Base-by-base conservation (phyloP, 2,329 filamentous ascomycete genomes). In the Malbranchea cinnamomea region DNA sequence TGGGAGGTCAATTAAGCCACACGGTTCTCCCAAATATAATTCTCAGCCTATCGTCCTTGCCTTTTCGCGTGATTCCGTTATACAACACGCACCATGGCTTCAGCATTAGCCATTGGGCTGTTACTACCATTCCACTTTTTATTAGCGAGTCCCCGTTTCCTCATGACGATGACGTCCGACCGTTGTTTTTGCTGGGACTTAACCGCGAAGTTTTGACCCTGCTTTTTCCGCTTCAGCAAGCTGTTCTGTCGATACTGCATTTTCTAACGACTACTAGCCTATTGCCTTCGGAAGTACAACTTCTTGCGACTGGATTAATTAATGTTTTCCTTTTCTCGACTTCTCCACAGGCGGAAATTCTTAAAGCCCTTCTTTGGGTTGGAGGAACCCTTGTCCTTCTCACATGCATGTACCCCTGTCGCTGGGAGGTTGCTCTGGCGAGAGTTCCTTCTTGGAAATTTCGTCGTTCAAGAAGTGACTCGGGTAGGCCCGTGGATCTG, bases 371-470 rank as follows among this genome's bases (percentile, higher is more conserved):
- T 31, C 63, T 94, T 33, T 93, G 81, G 80, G 63, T 75, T 25
- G 76, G 87, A n/a, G 84, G 85, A 1, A 53, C 94, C 17, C 67
- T 71, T 26, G 53, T 92, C 10, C 71, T 93, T 31, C 57, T 87
- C 3, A 59, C 71, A 4, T 91, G 83, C 47, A 71, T 72, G 17
- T 67, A 74, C 17, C 70, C 89, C 8, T 70, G 95, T 20, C 68
- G 67, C 43, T 91, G 82, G 79, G 84, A 81, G 26, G 78, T 95
- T 31, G 69, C 77, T 15, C 60, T 98, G 37, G 85, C 87, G 29
- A 69, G 87, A 34, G 81, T 95, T 11, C 89, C 89, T 2, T 83
- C 74, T 43, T 94, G 87, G 83, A 79, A 85, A 24, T 85, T 95
- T 44, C 69, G 73, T 42, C 71, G 74, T 32, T 57, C 64, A 11